Conservation (phyloP, 2,329 filamentous ascomycete genomes). For the Alternaria longipes region DNA sequence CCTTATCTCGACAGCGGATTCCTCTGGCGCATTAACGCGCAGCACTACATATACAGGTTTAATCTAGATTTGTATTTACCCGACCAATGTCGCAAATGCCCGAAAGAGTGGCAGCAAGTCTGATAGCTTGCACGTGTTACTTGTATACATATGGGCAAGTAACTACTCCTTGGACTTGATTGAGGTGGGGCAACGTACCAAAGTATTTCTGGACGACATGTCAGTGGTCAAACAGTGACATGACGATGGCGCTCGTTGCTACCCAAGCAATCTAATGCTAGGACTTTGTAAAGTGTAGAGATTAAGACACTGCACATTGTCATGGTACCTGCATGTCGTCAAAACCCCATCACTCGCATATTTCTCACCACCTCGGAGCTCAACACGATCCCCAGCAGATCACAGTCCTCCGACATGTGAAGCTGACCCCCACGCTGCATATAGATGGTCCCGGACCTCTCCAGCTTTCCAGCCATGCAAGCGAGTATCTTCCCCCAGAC, state of each 20-base stretch:
- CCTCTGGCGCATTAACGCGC: background rate
- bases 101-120: constrained; percentile 3
- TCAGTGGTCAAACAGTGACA: constrained; percentile 1
- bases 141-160: background rate
- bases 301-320: constrained; percentile 7
- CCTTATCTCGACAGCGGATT: constrained; percentile 12
- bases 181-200: constrained; percentile 9
- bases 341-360: constrained; percentile 7
- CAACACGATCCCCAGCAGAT: background rate
- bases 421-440: constrained; percentile 3
- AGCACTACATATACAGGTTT: constrained; percentile 8
- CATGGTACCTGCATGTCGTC: constrained; percentile 16
- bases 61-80: constrained; percentile 16
- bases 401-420: constrained; percentile 9
- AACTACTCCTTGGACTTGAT: constrained; percentile 8
- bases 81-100: constrained; percentile 9
- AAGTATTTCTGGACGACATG: constrained; percentile 11
- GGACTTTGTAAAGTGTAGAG: background rate
- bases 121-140: constrained; percentile 1
- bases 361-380: background rate
- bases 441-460: background rate
- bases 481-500: constrained; percentile 1
- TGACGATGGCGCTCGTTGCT: background rate
- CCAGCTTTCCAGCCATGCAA: constrained; percentile 1
- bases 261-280: constrained; percentile 1